Conservation (phyloP, 1,139 yeast genomes). For the Kurtzmaniella natalensis region DNA sequence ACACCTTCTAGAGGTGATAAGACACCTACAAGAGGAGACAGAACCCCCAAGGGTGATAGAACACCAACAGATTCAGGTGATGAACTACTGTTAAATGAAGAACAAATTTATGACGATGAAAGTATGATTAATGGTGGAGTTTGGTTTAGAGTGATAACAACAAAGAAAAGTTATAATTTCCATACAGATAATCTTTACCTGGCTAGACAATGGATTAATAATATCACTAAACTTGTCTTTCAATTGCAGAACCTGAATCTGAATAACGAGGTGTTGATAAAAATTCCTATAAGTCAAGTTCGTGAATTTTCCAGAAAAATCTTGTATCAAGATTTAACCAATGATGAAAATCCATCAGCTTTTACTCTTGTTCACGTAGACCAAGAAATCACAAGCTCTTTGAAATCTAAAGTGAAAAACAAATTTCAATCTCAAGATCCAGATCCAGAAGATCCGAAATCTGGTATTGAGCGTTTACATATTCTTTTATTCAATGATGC, state of each 20-base stretch:
- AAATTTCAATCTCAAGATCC: constrained; percentile 10
- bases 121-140: constrained; percentile 21
- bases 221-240: constrained; percentile 72
- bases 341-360: constrained; percentile 18
- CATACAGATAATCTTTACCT: constrained; percentile 67
- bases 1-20: constrained; percentile 1
- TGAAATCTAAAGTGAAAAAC: constrained; percentile 11
- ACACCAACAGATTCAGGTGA: constrained; percentile 8
- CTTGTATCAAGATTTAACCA: constrained; percentile 11
- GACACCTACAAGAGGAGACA: constrained; percentile 2
- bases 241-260: constrained; percentile 56
- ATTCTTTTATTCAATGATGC: constrained; percentile 51
- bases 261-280: constrained; percentile 70
- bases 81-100: constrained; percentile 12
- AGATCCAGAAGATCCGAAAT: neutral
- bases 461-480: constrained; percentile 24
- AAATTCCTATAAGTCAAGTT: constrained; percentile 71
- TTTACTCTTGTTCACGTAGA: constrained; percentile 20
- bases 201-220: constrained; percentile 79
- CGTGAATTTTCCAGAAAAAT: constrained; percentile 46
- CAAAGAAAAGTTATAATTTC: constrained; percentile 57
- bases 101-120: constrained; percentile 24
- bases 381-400: constrained; percentile 6
- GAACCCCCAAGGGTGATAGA: constrained; percentile 7
- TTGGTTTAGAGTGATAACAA: constrained; percentile 57